Conservation (phyloP, 2,329 filamentous ascomycete species). For the Pseudogymnoascus sp. region DNA sequence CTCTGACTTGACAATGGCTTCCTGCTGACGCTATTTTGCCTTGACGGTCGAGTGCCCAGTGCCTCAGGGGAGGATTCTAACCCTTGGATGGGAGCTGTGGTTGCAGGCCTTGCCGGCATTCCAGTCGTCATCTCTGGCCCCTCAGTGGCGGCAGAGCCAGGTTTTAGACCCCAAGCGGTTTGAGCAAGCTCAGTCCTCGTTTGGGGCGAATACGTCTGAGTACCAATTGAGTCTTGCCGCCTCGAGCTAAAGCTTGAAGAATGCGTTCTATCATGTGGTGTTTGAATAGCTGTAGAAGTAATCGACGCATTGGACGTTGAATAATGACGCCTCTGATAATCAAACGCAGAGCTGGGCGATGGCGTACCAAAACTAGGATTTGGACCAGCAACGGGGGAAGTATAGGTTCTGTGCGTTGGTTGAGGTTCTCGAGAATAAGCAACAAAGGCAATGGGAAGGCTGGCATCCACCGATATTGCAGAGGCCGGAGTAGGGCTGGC, state of each 20-base stretch:
- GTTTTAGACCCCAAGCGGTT: neutral
- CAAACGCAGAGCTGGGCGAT: neutral
- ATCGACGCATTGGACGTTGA: neutral
- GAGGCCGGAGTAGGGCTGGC: neutral
- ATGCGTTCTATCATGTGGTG: neutral
- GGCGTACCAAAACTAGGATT: neutral
- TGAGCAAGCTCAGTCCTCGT: neutral
- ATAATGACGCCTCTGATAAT: neutral
- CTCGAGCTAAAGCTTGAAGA: neutral
- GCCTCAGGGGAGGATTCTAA: neutral
- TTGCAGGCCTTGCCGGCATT: neutral
- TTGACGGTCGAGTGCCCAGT: neutral
- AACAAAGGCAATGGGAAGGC: neutral
- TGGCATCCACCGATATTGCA: neutral
- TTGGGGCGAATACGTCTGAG: neutral
- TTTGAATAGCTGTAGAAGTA: neutral
- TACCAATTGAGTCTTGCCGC: neutral
- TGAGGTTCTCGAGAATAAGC: neutral
- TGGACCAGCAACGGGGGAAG: neutral
- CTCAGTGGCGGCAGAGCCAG: neutral
- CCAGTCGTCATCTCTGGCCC: neutral
- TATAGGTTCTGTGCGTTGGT: neutral
- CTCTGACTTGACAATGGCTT: neutral
- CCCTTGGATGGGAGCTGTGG: neutral
- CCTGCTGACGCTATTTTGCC: neutral